These are phyloP conservation scores for Penicillium occitanis DNA, from an alignment of 2,329 filamentous ascomycete genomes.

Conservation along the genomic window DNA sequence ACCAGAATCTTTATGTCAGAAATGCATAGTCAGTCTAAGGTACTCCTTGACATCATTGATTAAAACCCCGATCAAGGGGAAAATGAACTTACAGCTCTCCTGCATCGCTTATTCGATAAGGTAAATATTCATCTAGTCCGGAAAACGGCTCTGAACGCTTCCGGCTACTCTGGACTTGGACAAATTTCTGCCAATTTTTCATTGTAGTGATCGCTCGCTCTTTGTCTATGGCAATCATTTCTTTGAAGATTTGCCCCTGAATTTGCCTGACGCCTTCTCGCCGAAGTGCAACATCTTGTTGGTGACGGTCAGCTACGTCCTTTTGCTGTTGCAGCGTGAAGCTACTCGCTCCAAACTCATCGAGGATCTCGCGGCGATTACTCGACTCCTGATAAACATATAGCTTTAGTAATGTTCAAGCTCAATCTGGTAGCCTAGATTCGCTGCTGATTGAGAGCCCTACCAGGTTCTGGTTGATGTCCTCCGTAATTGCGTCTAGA, in stretches of 20 bases:
- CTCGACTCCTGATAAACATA: background rate
- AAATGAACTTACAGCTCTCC: slow-evolving; percentile 29
- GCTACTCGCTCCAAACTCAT: slow-evolving; percentile 13
- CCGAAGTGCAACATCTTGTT: slow-evolving; percentile 7
- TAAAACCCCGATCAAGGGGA: too few relatives aligned
- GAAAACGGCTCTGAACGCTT: slow-evolving; percentile 23
- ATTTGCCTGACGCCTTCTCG: slow-evolving; percentile 27
- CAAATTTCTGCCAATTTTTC: slow-evolving; percentile 30
- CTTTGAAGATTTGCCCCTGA: slow-evolving; percentile 23
- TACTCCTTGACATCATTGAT: background rate
- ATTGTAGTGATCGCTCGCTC: slow-evolving; percentile 27
- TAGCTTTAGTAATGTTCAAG: background rate
- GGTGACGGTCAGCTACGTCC: background rate
- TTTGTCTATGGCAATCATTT: slow-evolving; percentile 33
- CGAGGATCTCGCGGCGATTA: slow-evolving; percentile 9
- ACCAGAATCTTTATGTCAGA: slow-evolving; percentile 33
- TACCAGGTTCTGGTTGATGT: slow-evolving; percentile 11
- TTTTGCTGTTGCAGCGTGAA: background rate
- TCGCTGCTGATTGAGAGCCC: background rate
- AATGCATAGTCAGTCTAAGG: background rate
- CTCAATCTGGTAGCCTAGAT: background rate
- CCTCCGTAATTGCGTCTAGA: slow-evolving; percentile 7
- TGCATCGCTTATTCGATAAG: slow-evolving; percentile 30
- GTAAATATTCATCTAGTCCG: slow-evolving; percentile 31
- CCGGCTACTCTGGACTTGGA: slow-evolving; percentile 24